Evolutionary conservation across 495 filamentous ascomycete genomes (phyloP).

Genomic region (Penicillium paradoxum): DNA sequence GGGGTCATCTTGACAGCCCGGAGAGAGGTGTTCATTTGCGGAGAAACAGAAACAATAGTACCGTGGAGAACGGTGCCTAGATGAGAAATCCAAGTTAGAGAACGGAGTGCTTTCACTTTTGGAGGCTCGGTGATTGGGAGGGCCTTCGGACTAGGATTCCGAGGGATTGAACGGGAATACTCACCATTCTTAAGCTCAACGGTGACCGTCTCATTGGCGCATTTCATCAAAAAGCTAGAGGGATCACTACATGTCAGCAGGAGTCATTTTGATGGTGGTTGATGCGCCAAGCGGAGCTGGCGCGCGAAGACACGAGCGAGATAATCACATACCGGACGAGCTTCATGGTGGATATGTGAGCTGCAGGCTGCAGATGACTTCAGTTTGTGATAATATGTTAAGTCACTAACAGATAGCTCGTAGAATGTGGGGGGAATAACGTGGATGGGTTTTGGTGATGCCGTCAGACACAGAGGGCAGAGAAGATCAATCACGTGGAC

Average conservation of each 20-base stretch:
- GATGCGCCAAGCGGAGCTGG: constrained; percentile 13
- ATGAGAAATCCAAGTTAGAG: background rate
- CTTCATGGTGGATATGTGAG: constrained; percentile 67
- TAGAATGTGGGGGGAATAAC: constrained; percentile 1
- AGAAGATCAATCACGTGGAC: constrained; percentile 5
- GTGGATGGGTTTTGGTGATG: constrained; percentile 8
- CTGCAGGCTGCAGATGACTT: background rate
- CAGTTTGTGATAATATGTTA: background rate
- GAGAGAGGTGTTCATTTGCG: constrained; percentile 94
- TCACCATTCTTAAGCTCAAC: constrained; percentile 96
- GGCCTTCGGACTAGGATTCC: background rate
- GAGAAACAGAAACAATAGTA: constrained; percentile 90
- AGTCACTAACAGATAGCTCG: constrained; percentile 5
- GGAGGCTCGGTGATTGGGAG: background rate
- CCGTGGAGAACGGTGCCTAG: constrained; percentile 90
- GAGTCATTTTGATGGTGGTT: background rate
- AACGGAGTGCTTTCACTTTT: constrained; percentile 7
- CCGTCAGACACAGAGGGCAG: constrained; percentile 4
- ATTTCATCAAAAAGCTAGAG: constrained; percentile 95
- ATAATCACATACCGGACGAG: constrained; percentile 80
- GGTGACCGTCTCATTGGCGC: constrained; percentile 93
- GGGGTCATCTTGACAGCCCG: constrained; percentile 93
- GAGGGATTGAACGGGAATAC: constrained; percentile 5
- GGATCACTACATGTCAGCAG: constrained; percentile 16
- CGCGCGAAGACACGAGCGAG: background rate